phyloP scores from a whole-genome alignment of 495 filamentous ascomycete genomes.

The Penicillium lividum region DNA sequence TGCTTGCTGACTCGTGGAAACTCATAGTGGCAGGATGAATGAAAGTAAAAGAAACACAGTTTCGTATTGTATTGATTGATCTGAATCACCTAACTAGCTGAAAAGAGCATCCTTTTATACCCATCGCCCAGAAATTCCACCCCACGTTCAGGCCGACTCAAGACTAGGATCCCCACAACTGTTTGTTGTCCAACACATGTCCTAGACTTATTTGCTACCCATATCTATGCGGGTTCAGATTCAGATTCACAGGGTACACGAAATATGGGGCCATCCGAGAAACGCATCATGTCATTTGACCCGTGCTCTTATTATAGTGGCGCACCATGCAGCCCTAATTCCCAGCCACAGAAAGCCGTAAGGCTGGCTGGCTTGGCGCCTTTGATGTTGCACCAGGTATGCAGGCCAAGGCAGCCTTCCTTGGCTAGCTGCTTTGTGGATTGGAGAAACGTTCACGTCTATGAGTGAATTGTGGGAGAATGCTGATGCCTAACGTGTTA shows the following conservation, averaged over 20 bases:
- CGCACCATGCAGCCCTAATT: slow-evolving; percentile 17
- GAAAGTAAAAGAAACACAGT: neutral
- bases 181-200: neutral
- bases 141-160: neutral
- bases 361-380: slow-evolving; percentile 2
- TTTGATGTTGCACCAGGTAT: slow-evolving; percentile 20
- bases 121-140: neutral
- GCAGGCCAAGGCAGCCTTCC: slow-evolving; percentile 20
- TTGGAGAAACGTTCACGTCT: neutral
- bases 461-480: slow-evolving; percentile 9
- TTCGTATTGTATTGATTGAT: neutral
- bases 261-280: neutral
- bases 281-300: neutral
- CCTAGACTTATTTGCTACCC: neutral
- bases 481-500: slow-evolving; percentile 22
- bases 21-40: slow-evolving; percentile 34
- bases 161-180: neutral
- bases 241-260: neutral
- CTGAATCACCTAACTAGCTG: no score
- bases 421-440: slow-evolving; percentile 1
- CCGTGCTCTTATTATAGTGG: slow-evolving; percentile 17
- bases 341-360: slow-evolving; percentile 20
- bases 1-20: slow-evolving; percentile 42
- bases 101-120: slow-evolving; percentile 2
- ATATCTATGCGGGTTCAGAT: neutral